Evolutionary conservation across 2,329 filamentous ascomycete genomes (phyloP), one percentile per base, ranked within the genome.

Genomic region (Phialemonium atrogriseum): DNA sequence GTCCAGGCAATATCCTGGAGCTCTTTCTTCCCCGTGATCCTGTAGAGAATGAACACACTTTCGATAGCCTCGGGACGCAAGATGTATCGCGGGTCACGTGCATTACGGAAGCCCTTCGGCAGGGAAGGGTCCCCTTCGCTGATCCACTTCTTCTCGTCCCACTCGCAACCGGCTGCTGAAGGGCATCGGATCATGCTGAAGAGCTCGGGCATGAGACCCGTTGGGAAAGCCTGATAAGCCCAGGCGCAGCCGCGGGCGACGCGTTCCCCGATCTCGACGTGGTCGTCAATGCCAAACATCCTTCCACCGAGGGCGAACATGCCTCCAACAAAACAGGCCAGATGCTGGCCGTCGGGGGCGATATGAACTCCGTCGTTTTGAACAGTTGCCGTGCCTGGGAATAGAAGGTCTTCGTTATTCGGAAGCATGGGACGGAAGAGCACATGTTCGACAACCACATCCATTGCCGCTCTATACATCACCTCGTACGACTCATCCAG

Each of bases 351-450:
- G 33, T 62, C 50, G 8, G 59, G 47, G 2, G 46, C 46, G 5
- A 56, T 45, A 11, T 39, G 35, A 15, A 51, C 35, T 1, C 45
- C 38, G 17, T 48, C 39, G 5, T 51, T 39, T 7, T 42, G 38
- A 12, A 45, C 44, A 12, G 45, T 46, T 11, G 46, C 45, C 7
- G 52, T 51, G 10, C 68, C 78, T 0, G 73, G 62, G 11, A 85
- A 64, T 2, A 86, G 64, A 3, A 87, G 74, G 37, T 85, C 72
- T 3, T 66, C 61, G 26, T 70, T 64, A 4, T 66, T 58, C 0
- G 73, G 72, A 1, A 73, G 68, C 66, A 83, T 77, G 1, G 82
- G 83, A 2, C 77, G 71, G 56, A 79, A 87, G 33, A 88, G 66
- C 4, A 86, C 58, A 41, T 84, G 57, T 31, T 76, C 56, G 25